Evolutionary conservation across 805 yeast species (phyloP).

Genomic region (Blastobotrys attinorum): DNA sequence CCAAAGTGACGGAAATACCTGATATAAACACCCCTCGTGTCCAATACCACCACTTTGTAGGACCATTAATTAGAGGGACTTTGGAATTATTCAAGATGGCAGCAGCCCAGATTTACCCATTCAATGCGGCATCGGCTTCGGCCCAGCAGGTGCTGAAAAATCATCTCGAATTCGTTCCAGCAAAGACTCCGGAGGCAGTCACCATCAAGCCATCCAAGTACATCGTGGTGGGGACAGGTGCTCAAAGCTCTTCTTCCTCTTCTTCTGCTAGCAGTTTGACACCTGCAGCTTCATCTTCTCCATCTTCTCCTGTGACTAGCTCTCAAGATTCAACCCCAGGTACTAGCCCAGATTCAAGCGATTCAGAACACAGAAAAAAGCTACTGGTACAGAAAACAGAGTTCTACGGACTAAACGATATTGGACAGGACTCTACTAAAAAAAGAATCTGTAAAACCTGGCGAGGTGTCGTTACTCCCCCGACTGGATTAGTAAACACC

Average conservation of each 20-base stretch:
- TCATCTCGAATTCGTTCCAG: conserved; percentile 44
- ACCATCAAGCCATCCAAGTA: conserved; percentile 43
- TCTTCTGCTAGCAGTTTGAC: conserved; percentile 1
- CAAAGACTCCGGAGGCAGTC: conserved; percentile 45
- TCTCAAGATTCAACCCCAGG: background rate
- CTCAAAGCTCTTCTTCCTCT: conserved; percentile 4
- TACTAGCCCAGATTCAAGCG: conserved; percentile 7
- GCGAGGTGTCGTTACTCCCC: conserved; percentile 37
- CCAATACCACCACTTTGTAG: too few species aligned
- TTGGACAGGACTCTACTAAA: conserved; percentile 46
- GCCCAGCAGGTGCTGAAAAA: conserved; percentile 14
- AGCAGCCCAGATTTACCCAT: background rate
- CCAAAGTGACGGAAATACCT: too few species aligned
- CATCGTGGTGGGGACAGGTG: conserved; percentile 31
- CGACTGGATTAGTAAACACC: conserved; percentile 73
- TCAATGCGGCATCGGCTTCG: background rate
- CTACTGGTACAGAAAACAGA: too few species aligned
- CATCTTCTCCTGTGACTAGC: background rate
- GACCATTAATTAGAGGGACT: background rate
- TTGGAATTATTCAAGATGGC: background rate
- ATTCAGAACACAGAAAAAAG: too few species aligned
- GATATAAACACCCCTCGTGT: too few species aligned
- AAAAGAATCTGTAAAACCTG: conserved; percentile 67
- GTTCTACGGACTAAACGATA: conserved; percentile 55
- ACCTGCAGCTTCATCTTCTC: background rate